Percentiles rank a stretch among this genome's conserved stretches.
Evolutionary conservation across 2,329 filamentous ascomycete genomes (phyloP).

Genomic region (Arthrobotrys megalospora): DNA sequence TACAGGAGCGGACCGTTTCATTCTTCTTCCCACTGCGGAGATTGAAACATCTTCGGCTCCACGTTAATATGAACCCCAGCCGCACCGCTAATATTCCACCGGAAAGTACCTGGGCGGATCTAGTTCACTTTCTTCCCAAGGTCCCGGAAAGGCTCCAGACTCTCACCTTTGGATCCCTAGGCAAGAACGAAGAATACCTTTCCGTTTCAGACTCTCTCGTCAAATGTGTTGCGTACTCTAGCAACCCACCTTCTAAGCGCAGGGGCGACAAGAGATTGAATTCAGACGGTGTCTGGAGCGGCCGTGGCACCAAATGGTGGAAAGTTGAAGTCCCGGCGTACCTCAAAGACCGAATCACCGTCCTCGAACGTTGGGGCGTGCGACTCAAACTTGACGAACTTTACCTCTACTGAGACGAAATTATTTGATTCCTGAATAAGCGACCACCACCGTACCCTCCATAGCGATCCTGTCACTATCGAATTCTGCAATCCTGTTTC

Average conservation of each 20-base stretch:
- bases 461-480: slow-evolving; percentile 46
- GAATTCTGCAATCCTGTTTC: slow-evolving; percentile 15
- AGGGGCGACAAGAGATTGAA: slow-evolving; percentile 53
- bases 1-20: slow-evolving; percentile 59
- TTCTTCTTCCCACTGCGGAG: slow-evolving; percentile 58
- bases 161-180: slow-evolving; percentile 55
- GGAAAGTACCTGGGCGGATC: slow-evolving; percentile 58
- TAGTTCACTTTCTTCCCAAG: slow-evolving; percentile 56
- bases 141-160: slow-evolving; percentile 56
- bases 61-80: slow-evolving; percentile 61
- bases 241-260: slow-evolving; percentile 52
- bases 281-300: slow-evolving; percentile 57
- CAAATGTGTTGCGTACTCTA: slow-evolving; percentile 58
- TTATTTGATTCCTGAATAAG: slow-evolving; percentile 14
- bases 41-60: slow-evolving; percentile 60
- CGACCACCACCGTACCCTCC: slow-evolving; percentile 20
- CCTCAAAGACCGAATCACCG: slow-evolving; percentile 56
- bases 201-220: slow-evolving; percentile 59
- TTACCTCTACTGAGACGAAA: slow-evolving; percentile 51
- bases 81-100: slow-evolving; percentile 60
- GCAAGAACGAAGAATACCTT: slow-evolving; percentile 60
- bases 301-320: slow-evolving; percentile 59
- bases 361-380: slow-evolving; percentile 56
- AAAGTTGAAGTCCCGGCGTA: slow-evolving; percentile 51
- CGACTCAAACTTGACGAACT: slow-evolving; percentile 60